Evolutionary conservation across 2,329 filamentous ascomycete species (phyloP), one percentile per base, ranked within the genome.

Genomic region (Calonectria pteridis): DNA sequence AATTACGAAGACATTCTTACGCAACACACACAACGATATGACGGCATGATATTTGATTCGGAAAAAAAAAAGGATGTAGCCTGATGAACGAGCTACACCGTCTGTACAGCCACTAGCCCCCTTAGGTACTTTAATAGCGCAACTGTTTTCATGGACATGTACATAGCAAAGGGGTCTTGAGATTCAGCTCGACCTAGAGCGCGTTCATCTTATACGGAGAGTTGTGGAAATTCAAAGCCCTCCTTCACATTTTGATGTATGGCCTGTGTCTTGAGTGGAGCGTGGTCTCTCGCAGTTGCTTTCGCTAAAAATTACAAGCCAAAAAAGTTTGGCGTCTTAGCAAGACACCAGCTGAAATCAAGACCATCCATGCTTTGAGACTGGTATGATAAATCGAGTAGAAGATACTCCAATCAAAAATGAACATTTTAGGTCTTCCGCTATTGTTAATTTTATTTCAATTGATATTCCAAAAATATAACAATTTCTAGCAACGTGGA

Each of bases 141-240:
- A 29, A 35, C 53, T 68, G 50, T 43, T 59, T 65, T 33, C 31
- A 62, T 51, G 46, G 18, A 65, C n/a, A 28, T 63, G 51, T 70
- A 70, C 35, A 67, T 68, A 23, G 29, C 26, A 58, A 31, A 35
- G 18, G 29, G 10, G 46, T 33, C 29, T 28, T 1, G 64, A 67
- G 37, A 33, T 3, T 26, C 16, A 28, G 18, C 65, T 50, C 11
- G 20, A 50, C 50, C 51, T 46, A 49, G 40, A 70, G 18, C 37
- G 35, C 26, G 28, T 63, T 50, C 63, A 71, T 59, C 31, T 46
- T n/a, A 23, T 14, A 71, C 70, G 69, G 68, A 37, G 66, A 69
- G 71, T 43, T 51, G 63, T 66, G 29, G 77, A 79, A 80, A 76
- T 80, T 79, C 78, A 80, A 80, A 79, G 64, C 68, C 74, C 53